phyloP scores from a whole-genome alignment of 2,329 filamentous ascomycete genomes.

The Epichloe baconii region DNA sequence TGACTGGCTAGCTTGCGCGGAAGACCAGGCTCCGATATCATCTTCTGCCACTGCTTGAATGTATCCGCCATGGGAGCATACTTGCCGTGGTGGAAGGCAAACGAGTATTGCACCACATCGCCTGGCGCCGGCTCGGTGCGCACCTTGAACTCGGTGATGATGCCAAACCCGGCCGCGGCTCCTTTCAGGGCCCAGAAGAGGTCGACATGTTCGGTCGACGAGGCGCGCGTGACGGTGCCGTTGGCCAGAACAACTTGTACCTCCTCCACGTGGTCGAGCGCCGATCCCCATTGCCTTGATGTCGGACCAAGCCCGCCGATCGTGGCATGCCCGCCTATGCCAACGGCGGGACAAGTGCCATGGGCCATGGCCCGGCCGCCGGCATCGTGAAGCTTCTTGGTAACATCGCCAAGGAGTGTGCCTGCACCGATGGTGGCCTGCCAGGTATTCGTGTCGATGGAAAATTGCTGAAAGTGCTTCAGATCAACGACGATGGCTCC shows the following conservation, averaged over 20 bases:
- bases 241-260: neutral
- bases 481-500: neutral
- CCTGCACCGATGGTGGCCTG: neutral
- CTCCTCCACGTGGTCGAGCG: neutral
- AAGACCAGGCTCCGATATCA: neutral
- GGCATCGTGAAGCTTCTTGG: neutral
- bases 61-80: neutral
- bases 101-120: neutral
- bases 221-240: neutral
- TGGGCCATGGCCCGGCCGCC: neutral
- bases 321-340: neutral
- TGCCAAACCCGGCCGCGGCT: neutral
- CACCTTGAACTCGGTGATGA: slow-evolving; percentile 1
- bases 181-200: neutral
- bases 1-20: neutral
- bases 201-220: neutral
- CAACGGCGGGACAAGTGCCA: neutral
- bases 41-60: neutral
- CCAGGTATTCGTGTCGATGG: neutral
- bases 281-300: neutral
- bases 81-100: neutral
- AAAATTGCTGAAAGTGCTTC: neutral
- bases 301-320: neutral
- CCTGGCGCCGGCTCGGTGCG: neutral
- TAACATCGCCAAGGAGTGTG: neutral